Conservation (phyloP, 139 green algal genomes). For the Tetradesmus lagerheimii region DNA sequence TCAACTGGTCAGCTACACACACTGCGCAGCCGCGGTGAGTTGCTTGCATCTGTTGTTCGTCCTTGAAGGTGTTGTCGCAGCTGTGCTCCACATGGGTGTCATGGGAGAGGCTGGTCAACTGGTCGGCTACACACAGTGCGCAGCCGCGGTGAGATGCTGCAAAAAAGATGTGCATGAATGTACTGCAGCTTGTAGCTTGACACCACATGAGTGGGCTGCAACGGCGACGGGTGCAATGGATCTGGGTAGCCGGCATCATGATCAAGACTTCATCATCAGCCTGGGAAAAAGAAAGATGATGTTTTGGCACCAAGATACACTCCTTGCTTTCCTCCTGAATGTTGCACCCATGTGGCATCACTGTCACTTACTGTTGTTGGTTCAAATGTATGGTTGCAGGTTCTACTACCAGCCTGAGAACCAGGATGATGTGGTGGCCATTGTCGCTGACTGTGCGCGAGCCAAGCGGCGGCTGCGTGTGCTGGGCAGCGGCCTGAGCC, state of each 20-base stretch:
- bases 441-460: slow-evolving; percentile 76
- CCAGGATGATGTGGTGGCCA: slow-evolving; percentile 84
- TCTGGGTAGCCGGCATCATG: no score
- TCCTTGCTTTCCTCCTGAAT: no score
- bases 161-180: not conserved
- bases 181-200: no score
- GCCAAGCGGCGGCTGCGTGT: slow-evolving; percentile 79
- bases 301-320: no score
- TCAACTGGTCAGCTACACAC: slow-evolving; percentile 98
- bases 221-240: no score
- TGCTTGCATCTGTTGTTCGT: not conserved
- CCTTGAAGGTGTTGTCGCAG: not conserved
- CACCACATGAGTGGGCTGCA: no score
- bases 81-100: not conserved
- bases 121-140: not conserved
- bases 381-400: slow-evolving; percentile 39
- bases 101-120: not conserved
- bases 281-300: no score
- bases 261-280: no score
- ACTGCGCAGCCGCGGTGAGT: slow-evolving; percentile 67
- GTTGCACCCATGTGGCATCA: no score
- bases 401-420: slow-evolving; percentile 88
- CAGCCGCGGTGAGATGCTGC: not conserved
- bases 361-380: not conserved
- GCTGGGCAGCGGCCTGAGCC: slow-evolving; percentile 88